Evolutionary conservation across 192 early-diverging fungal species (phyloP).

Genomic region (Rhizophagus prolifer): DNA sequence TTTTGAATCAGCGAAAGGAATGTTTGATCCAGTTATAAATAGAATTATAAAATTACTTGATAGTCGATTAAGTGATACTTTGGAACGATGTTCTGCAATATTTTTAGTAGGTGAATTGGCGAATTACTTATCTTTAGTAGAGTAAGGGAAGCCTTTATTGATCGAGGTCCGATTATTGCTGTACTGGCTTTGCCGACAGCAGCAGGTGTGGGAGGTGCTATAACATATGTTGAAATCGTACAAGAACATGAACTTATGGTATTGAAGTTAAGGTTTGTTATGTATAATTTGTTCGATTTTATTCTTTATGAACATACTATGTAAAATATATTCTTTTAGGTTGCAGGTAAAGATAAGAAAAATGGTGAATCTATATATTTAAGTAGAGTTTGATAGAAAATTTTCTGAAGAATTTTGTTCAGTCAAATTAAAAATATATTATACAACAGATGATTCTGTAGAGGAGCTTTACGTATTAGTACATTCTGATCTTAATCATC

Average conservation of each 20-base stretch:
- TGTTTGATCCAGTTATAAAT: slow-evolving; percentile 56
- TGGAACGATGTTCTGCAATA: slow-evolving; percentile 42
- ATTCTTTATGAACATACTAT: too few relatives aligned
- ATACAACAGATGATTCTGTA: too few relatives aligned
- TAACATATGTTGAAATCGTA: slow-evolving; percentile 9
- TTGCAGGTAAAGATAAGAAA: background rate
- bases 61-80: slow-evolving; percentile 48
- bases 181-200: slow-evolving; percentile 51
- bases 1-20: slow-evolving; percentile 44
- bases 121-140: slow-evolving; percentile 49
- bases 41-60: slow-evolving; percentile 53
- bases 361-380: background rate
- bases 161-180: slow-evolving; percentile 41
- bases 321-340: background rate
- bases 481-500: too few relatives aligned
- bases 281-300: too few relatives aligned
- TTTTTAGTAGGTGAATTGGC: slow-evolving; percentile 62
- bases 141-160: slow-evolving; percentile 47
- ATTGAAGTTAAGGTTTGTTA: background rate
- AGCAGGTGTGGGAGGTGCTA: slow-evolving; percentile 53
- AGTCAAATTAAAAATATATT: too few relatives aligned
- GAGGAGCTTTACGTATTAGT: too few relatives aligned
- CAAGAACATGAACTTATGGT: background rate
- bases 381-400: slow-evolving; percentile 2
- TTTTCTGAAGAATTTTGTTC: background rate